Evolutionary conservation across 2,329 filamentous ascomycete genomes (phyloP).

Genomic region (Calonectria pteridis): DNA sequence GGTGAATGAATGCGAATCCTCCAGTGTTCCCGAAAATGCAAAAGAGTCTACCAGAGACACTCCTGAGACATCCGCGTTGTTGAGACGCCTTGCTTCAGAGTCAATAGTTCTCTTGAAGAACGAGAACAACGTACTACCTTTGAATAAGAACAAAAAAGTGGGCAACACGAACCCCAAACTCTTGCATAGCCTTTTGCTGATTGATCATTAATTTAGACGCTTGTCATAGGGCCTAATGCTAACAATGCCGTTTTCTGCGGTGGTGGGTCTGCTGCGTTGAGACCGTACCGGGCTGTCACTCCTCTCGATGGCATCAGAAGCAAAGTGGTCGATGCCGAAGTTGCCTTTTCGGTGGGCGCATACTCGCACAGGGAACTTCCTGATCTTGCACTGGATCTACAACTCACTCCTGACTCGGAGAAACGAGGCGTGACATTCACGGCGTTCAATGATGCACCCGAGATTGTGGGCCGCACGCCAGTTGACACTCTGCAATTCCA

Average conservation of each 20-base stretch:
- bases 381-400: background rate
- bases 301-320: conserved; percentile 45
- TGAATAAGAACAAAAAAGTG: background rate
- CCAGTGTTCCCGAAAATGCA: background rate
- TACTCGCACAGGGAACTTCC: background rate
- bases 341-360: conserved; percentile 16
- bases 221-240: conserved; percentile 65
- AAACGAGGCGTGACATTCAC: background rate
- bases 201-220: background rate
- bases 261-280: conserved; percentile 47
- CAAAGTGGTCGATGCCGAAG: background rate
- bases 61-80: background rate
- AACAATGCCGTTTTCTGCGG: conserved; percentile 50
- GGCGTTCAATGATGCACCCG: conserved; percentile 1
- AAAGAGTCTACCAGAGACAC: background rate
- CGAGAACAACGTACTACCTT: background rate
- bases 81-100: background rate
- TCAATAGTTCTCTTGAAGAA: background rate
- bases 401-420: background rate
- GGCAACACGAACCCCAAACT: background rate
- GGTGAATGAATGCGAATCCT: background rate
- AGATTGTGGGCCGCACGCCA: background rate
- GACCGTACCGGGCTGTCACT: conserved; percentile 47
- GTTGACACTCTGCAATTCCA: conserved; percentile 29
- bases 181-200: background rate